phyloP scores from a whole-genome alignment of 2,329 filamentous ascomycete species.

The Fusarium cicatricum region DNA sequence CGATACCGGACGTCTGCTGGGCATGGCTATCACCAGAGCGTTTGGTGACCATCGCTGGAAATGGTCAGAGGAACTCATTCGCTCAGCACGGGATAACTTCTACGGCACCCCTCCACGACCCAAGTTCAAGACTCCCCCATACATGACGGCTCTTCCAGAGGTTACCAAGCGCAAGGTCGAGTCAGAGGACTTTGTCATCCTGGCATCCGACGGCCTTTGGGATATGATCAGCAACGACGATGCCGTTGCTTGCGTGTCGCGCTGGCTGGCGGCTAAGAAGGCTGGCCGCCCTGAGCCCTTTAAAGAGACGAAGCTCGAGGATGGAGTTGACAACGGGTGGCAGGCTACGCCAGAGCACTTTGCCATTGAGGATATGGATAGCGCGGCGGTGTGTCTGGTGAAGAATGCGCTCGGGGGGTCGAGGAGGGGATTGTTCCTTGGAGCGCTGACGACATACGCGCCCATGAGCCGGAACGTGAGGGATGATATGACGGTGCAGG shows the following conservation, averaged over 20 bases:
- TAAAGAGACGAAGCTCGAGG: conserved; percentile 28
- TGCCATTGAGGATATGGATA: conserved; percentile 76
- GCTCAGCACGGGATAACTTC: conserved; percentile 52
- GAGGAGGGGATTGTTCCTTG: conserved; percentile 76
- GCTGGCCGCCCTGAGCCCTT: conserved; percentile 39
- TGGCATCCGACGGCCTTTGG: conserved; percentile 74
- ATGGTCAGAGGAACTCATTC: conserved; percentile 60
- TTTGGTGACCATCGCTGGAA: conserved; percentile 77
- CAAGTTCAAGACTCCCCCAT: conserved; percentile 65
- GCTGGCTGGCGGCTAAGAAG: conserved; percentile 56
- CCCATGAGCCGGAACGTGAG: conserved; percentile 71
- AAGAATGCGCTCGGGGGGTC: conserved; percentile 83
- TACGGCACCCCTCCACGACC: conserved; percentile 56
- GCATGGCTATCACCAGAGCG: conserved; percentile 67
- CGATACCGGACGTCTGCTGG: conserved; percentile 66
- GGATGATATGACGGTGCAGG: conserved; percentile 85
- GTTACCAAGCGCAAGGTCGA: conserved; percentile 65
- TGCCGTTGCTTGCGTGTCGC: conserved; percentile 64
- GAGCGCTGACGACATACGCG: conserved; percentile 73
- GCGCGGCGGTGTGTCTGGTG: conserved; percentile 81
- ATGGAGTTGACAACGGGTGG: conserved; percentile 35
- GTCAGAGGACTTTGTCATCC: conserved; percentile 64
- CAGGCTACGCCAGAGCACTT: conserved; percentile 61
- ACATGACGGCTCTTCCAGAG: conserved; percentile 72
- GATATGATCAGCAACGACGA: conserved; percentile 65